Evolutionary conservation across 257 asterid species (phyloP).

Genomic region (Schizonepeta tenuifolia): DNA sequence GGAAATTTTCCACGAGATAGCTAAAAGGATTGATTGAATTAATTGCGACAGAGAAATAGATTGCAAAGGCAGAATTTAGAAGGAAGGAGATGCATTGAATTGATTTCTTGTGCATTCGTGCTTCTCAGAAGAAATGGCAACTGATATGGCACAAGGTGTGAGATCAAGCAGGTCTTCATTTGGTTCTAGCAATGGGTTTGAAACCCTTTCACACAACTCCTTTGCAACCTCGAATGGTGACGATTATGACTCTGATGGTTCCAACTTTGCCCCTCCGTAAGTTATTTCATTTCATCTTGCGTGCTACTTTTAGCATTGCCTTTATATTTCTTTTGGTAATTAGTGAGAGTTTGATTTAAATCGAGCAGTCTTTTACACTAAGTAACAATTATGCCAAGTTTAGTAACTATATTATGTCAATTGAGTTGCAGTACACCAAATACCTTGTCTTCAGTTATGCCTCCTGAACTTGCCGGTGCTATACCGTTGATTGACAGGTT

Average conservation of each 20-base stretch:
- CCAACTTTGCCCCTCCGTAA: constrained; percentile 86
- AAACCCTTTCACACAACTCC: constrained; percentile 70
- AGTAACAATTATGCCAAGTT: constrained; percentile 23
- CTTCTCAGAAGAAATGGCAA: constrained; percentile 49
- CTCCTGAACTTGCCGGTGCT: constrained; percentile 92
- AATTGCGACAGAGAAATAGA: constrained; percentile 20
- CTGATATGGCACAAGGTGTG: constrained; percentile 84
- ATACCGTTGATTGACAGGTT: constrained; percentile 89
- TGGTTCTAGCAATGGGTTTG: constrained; percentile 88
- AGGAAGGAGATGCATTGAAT: constrained; percentile 21
- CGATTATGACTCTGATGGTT: constrained; percentile 96
- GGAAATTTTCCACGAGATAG: constrained; percentile 20
- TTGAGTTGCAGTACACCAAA: constrained; percentile 75
- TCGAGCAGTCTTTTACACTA: neutral
- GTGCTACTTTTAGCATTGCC: constrained; percentile 3
- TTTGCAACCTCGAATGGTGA: constrained; percentile 74
- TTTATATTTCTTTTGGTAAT: neutral
- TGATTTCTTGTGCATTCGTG: constrained; percentile 32
- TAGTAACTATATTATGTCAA: constrained; percentile 25
- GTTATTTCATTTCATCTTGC: constrained; percentile 29
- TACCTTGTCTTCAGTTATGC: constrained; percentile 75
- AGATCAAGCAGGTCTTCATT: constrained; percentile 81
- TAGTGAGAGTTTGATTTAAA: constrained; percentile 3
- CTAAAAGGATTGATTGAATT: neutral
- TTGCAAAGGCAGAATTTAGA: neutral